Percentiles rank a stretch among this genome's conserved stretches.
Evolutionary conservation across 2,329 filamentous ascomycete species (phyloP).

Genomic region (Diplodia intermedia): DNA sequence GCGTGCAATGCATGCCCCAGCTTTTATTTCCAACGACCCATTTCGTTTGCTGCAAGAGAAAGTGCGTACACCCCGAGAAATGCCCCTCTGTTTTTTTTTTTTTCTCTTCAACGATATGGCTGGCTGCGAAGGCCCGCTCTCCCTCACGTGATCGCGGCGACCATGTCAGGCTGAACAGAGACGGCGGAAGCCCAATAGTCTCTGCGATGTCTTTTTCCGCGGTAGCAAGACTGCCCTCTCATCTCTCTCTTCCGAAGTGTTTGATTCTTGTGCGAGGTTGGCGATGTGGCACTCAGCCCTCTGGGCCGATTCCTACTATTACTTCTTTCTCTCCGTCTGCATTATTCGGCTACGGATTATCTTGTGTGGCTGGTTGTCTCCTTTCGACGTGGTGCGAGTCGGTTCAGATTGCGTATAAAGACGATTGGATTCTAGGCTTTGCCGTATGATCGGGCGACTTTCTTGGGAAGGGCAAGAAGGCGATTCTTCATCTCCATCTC

Average conservation of each 20-base stretch:
- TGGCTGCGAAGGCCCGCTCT: not conserved
- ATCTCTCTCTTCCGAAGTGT: too few relatives aligned
- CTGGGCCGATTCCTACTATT: not conserved
- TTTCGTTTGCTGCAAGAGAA: not conserved
- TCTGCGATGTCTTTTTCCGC: too few relatives aligned
- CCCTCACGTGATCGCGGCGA: not conserved
- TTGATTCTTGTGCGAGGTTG: too few relatives aligned
- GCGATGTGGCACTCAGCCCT: not conserved
- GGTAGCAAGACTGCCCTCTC: too few relatives aligned
- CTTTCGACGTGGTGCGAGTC: not conserved
- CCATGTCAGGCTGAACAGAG: too few relatives aligned
- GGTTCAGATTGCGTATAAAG: not conserved
- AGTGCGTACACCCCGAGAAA: not conserved
- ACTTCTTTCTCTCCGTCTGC: not conserved
- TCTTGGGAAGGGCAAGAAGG: too few relatives aligned
- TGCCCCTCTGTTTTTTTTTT: not conserved
- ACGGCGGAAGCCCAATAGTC: too few relatives aligned
- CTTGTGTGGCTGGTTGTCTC: not conserved
- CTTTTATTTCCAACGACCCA: not conserved
- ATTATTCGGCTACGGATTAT: not conserved
- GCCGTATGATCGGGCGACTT: too few relatives aligned
- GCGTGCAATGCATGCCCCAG: slow-evolving; percentile 3
- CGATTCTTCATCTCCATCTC: too few relatives aligned
- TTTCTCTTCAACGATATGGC: not conserved
- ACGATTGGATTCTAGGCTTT: too few relatives aligned